phyloP scores from a whole-genome alignment of 2,329 filamentous ascomycete genomes.

The Beauveria australis region DNA sequence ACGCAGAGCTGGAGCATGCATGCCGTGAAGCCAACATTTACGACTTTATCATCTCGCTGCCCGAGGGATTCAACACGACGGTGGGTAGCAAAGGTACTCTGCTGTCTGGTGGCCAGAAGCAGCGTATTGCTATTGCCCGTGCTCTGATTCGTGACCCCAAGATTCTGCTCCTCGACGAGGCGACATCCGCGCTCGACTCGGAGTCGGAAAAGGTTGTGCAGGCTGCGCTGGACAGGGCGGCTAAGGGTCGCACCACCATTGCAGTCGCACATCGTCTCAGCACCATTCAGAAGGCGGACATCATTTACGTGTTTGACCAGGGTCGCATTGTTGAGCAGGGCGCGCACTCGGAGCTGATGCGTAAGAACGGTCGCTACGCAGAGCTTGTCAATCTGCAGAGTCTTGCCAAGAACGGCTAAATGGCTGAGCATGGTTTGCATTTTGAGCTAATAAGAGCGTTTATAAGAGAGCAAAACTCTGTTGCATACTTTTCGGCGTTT shows the following conservation, averaged over 20 bases:
- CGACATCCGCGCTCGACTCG: conserved; percentile 67
- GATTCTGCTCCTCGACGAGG: conserved; percentile 76
- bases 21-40: conserved; percentile 90
- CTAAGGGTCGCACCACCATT: conserved; percentile 81
- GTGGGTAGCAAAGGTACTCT: conserved; percentile 83
- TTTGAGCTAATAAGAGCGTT: not conserved
- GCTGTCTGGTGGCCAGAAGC: conserved; percentile 86
- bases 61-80: conserved; percentile 76
- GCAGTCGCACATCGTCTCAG: conserved; percentile 87
- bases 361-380: conserved; percentile 61
- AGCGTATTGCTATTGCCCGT: conserved; percentile 87
- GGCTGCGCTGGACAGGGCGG: conserved; percentile 70
- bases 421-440: not conserved
- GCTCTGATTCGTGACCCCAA: conserved; percentile 87
- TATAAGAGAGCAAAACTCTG: too few species aligned
- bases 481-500: conserved; percentile 5
- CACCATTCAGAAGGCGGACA: conserved; percentile 89
- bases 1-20: conserved; percentile 65
- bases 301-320: conserved; percentile 95
- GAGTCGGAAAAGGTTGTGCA: conserved; percentile 76
- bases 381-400: conserved; percentile 77
- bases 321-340: conserved; percentile 80
- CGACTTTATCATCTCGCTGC: conserved; percentile 80
- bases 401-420: conserved; percentile 48
- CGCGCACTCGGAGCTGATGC: conserved; percentile 66